Base-by-base conservation (phyloP, 352 stramenopile species). In the Pythium folliculosum region DNA sequence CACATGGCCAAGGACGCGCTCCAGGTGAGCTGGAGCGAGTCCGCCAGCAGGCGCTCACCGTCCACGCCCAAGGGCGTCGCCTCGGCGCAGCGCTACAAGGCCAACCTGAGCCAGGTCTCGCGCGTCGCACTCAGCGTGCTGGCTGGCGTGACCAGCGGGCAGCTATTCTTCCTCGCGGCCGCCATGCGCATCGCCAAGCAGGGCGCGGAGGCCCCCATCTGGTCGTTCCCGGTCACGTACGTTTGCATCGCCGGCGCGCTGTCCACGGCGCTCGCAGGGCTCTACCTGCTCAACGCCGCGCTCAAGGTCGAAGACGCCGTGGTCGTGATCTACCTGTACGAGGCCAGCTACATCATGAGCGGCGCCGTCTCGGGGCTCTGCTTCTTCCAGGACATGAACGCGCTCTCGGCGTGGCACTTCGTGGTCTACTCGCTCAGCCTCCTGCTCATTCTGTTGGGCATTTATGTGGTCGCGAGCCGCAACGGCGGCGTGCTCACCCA, bases 261-360 rank as follows among this genome's bases (percentile, higher is more conserved):
- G 22, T 74, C 70, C 3, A 90, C 82, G 49, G 86, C 84, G n/a
- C 51, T 92, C 1, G 67, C 83, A 17, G 86, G 86, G 0, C 60
- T 94, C 5, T 91, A 92, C 50, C 51, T 94, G 19, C 73, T 94
- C 16, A 94, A 92, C 32, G 80, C 86, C 25, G 84, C 86, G 14
- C 83, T 94, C 19, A 82, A 88, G n/a, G 82, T 92, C 17, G 85
- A 94, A 61, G 86, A 94, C 47, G 86, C 84, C 0, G 81, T 94
- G 2, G 83, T 92, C 65, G 84, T 94, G 8, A 92, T 94, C 56
- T 92, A 92, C 30, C 61, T 94, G 7, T 94, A 94, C 69, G 84
- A 94, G 55, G 83, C 84, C 21, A 92, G 81, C 63, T 90, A 92
- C 69, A 91, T 94, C 64, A 70, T 91, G 60, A 56, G 78, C 8